These are phyloP conservation scores for Hypholoma sublateritium DNA, from an alignment of 768 basidiomycete species.

Conservation along the genomic window DNA sequence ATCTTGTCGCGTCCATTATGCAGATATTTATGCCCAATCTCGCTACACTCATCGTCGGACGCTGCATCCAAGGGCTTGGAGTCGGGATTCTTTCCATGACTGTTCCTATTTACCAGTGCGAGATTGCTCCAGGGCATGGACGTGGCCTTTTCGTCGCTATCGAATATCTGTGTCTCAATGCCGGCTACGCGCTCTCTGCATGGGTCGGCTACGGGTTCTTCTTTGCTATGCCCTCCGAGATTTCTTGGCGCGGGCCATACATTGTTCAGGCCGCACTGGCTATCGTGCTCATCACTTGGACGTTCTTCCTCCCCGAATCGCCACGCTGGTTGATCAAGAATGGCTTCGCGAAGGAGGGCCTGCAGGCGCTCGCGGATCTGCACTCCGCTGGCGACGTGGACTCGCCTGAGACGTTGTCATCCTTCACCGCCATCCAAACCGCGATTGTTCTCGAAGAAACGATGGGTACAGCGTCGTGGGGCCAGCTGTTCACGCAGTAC, in stretches of 20 bases:
- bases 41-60: slow-evolving; percentile 36
- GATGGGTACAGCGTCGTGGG: slow-evolving; percentile 36
- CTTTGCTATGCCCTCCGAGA: slow-evolving; percentile 40
- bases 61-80: slow-evolving; percentile 47
- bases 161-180: slow-evolving; percentile 52
- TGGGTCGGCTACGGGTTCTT: slow-evolving; percentile 53
- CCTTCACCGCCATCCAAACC: slow-evolving; percentile 46
- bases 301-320: slow-evolving; percentile 50
- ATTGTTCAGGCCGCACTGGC: slow-evolving; percentile 53
- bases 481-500: slow-evolving; percentile 50
- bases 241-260: slow-evolving; percentile 58
- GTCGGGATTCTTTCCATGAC: slow-evolving; percentile 53
- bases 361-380: slow-evolving; percentile 55
- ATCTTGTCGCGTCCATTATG: slow-evolving; percentile 48
- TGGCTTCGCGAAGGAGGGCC: slow-evolving; percentile 48
- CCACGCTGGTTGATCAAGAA: slow-evolving; percentile 58
- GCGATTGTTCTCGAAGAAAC: slow-evolving; percentile 27
- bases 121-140: slow-evolving; percentile 45
- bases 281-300: slow-evolving; percentile 43
- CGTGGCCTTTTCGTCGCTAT: slow-evolving; percentile 55
- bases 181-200: slow-evolving; percentile 48
- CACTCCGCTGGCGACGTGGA: slow-evolving; percentile 49
- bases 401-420: slow-evolving; percentile 40
- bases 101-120: slow-evolving; percentile 48
- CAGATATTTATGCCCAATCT: slow-evolving; percentile 50